A percentile compares a stretch with the other conserved stretches of the same genome.
Evolutionary conservation across 2,329 filamentous ascomycete species (phyloP).

Genomic region (Alternaria alternata): DNA sequence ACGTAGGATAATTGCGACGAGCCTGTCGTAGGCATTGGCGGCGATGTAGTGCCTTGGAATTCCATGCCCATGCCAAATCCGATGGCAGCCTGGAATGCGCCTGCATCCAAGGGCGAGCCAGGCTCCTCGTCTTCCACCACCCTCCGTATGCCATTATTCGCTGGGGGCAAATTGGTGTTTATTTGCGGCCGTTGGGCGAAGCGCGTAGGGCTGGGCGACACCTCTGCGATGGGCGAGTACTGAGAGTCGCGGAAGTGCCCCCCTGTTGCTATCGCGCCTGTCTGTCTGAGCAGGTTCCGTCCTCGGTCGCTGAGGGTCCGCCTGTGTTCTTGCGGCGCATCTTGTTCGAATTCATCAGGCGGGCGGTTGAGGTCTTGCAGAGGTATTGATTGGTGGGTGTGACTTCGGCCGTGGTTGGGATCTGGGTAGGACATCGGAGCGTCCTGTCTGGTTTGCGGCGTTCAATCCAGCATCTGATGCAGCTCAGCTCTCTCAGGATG

Average conservation of each 20-base stretch:
- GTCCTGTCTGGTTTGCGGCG: slow-evolving; percentile 35
- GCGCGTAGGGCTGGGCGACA: slow-evolving; percentile 59
- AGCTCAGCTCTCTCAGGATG: slow-evolving; percentile 33
- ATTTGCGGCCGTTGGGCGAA: slow-evolving; percentile 40
- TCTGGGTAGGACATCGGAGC: slow-evolving; percentile 60
- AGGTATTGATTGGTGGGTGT: slow-evolving; percentile 71
- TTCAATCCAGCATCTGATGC: slow-evolving; percentile 42
- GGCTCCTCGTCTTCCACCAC: slow-evolving; percentile 49
- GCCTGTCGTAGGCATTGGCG: slow-evolving; percentile 33
- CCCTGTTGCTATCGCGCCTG: slow-evolving; percentile 53
- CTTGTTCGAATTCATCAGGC: slow-evolving; percentile 45
- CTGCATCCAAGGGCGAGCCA: slow-evolving; percentile 55
- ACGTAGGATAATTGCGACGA: slow-evolving; percentile 61
- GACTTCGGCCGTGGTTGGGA: slow-evolving; percentile 56
- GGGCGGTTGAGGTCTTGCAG: slow-evolving; percentile 64
- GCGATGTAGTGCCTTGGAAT: slow-evolving; percentile 53
- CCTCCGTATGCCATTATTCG: slow-evolving; percentile 34
- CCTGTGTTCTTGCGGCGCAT: slow-evolving; percentile 46
- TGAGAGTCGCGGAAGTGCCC: slow-evolving; percentile 51
- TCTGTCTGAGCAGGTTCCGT: slow-evolving; percentile 56
- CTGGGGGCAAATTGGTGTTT: slow-evolving; percentile 46
- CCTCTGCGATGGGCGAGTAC: slow-evolving; percentile 63
- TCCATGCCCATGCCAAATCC: slow-evolving; percentile 57
- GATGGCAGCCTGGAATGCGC: slow-evolving; percentile 60
- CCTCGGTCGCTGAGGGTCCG: slow-evolving; percentile 60